Evolutionary conservation across 306 rosid species (phyloP), one percentile per base, ranked within the genome.

Genomic region (Datisca glomerata): DNA sequence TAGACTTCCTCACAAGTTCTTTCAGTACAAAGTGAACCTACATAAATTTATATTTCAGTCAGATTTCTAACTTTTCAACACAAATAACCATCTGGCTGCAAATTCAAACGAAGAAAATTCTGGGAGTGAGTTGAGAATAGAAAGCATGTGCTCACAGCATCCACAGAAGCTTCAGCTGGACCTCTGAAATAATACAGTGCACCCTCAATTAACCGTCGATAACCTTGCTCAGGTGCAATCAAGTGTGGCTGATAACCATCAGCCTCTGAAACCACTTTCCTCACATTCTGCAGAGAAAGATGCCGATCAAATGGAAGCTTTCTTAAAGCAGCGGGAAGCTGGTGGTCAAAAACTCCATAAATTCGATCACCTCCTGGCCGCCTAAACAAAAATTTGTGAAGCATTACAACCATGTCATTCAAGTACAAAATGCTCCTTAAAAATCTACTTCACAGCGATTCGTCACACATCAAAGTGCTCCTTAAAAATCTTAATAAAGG

Each of bases 161-260:
- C 98, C 15, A 89, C 98, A 19, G 96, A 89, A 61, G 98, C 98
- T 65, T 89, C 98, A 46, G 98, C 81, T 9, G 98, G 96, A 37
- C 98, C 98, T 44, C 86, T 75, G 55, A 89, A 89, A 73, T 80
- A 89, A 52, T 60, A 58, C 9, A 89, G 81, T 36, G 98, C 44
- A 16, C 95, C 78, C 39, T 89, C 98, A 38, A 89, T 89, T 33
- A 89, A 73, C 28, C 98, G 91, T 31, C 96, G 75, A 62, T 89
- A 89, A 56, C 98, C 98, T 75, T 72, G 98, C 76, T 89, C 98
- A 1, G 98, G 98, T 42, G 98, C 98, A 64, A 89, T 80, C 72
- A 89, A 75, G 72, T 89, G 98, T 33, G 98, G 98, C 70, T 89
- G 98, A 55, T 89, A 89, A 70, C 98, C 98, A 67, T 89, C 98